Percentiles rank a stretch among this genome's conserved stretches.
These are phyloP conservation scores for Fusarium sp. DNA, from an alignment of 2,329 filamentous ascomycete species.

Conservation along the genomic window DNA sequence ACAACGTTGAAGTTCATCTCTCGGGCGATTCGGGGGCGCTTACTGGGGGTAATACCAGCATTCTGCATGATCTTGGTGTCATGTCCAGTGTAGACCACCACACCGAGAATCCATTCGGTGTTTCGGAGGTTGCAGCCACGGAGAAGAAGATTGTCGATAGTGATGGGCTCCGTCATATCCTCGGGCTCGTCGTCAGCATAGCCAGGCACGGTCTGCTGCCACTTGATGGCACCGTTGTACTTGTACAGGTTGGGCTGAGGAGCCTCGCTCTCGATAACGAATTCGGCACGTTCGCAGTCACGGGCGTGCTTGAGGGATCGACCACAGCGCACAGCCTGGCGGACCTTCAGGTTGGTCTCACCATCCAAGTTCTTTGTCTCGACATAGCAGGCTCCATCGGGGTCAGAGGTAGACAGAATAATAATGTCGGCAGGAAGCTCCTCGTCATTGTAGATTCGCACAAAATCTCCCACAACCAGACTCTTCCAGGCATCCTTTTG, in stretches of 20 bases:
- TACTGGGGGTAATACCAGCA: constrained; percentile 92
- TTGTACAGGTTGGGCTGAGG: constrained; percentile 95
- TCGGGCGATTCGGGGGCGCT: constrained; percentile 88
- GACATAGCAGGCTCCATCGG: constrained; percentile 94
- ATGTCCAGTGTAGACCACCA: constrained; percentile 93
- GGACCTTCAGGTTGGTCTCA: constrained; percentile 96
- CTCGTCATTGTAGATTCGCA: constrained; percentile 95
- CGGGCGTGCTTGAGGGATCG: constrained; percentile 85
- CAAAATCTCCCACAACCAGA: constrained; percentile 93
- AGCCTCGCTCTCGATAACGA: constrained; percentile 87
- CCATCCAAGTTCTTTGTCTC: constrained; percentile 99
- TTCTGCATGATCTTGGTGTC: constrained; percentile 99
- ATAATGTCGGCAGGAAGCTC: constrained; percentile 94
- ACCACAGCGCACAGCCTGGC: constrained; percentile 88
- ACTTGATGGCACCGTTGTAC: constrained; percentile 90
- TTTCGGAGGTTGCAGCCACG: constrained; percentile 94
- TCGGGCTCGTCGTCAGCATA: constrained; percentile 70
- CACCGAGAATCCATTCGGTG: constrained; percentile 93
- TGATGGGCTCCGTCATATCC: constrained; percentile 91
- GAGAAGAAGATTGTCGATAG: constrained; percentile 94
- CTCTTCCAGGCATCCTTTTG: constrained; percentile 96
- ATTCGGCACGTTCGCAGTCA: constrained; percentile 91
- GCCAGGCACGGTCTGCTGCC: constrained; percentile 78
- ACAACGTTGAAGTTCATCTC: constrained; percentile 98
- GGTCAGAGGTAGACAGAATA: constrained; percentile 90